Conservation (phyloP, 2,329 filamentous ascomycete species). For the Fusarium pininemorale region DNA sequence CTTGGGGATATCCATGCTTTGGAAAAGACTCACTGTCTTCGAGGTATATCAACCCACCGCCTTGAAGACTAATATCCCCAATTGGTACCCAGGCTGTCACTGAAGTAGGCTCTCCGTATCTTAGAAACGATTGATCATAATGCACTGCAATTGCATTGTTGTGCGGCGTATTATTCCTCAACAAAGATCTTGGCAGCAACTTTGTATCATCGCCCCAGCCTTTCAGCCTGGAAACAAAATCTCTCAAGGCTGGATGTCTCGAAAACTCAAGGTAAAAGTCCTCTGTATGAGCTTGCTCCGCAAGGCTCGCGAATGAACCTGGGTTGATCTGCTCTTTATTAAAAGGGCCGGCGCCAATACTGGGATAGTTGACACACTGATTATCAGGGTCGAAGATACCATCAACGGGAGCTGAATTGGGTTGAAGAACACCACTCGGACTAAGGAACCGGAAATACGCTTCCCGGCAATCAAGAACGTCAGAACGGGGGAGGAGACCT, state of each 20-base stretch:
- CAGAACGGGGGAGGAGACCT: constrained; percentile 3
- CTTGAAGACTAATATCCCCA: constrained; percentile 50
- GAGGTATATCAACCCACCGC: constrained; percentile 21
- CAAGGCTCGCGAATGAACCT: constrained; percentile 16
- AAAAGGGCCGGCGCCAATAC: constrained; percentile 7
- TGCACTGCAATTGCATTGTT: constrained; percentile 68
- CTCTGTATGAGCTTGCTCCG: constrained; percentile 18
- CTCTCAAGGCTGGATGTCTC: neutral
- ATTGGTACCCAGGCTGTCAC: constrained; percentile 68
- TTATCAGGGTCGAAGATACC: constrained; percentile 13
- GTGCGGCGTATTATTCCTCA: constrained; percentile 65
- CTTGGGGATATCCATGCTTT: neutral
- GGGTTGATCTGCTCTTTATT: neutral
- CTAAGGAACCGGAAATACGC: constrained; percentile 18
- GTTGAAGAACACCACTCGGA: neutral
- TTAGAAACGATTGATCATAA: constrained; percentile 67
- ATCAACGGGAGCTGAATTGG: constrained; percentile 2
- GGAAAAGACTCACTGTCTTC: constrained; percentile 13
- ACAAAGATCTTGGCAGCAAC: constrained; percentile 41
- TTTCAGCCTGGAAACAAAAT: constrained; percentile 12
- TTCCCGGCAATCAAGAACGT: constrained; percentile 11
- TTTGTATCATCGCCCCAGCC: constrained; percentile 12
- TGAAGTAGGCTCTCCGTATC: constrained; percentile 62
- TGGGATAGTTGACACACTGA: constrained; percentile 6
- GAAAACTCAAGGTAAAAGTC: constrained; percentile 16